These are phyloP conservation scores for Trifolium fragiferum DNA, from an alignment of 306 rosid species.

Conservation along the genomic window DNA sequence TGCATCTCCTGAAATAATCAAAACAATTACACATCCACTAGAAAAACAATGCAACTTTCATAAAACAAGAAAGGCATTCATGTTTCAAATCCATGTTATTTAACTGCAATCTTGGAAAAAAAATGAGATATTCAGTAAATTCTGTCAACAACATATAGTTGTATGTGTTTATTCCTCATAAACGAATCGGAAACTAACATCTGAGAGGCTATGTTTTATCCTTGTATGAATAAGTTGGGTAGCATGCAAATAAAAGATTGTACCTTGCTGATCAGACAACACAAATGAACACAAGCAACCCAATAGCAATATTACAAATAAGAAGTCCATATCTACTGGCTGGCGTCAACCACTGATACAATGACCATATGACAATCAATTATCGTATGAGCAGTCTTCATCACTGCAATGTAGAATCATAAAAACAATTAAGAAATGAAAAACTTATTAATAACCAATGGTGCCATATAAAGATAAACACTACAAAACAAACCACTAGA, in stretches of 20 bases:
- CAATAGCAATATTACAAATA: slow-evolving; percentile 53
- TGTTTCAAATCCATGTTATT: slow-evolving; percentile 15
- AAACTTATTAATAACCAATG: slow-evolving; percentile 6
- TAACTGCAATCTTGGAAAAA: slow-evolving; percentile 26
- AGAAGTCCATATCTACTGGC: slow-evolving; percentile 64
- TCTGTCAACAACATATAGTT: background rate
- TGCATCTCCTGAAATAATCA: slow-evolving; percentile 78
- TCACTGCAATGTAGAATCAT: slow-evolving; percentile 58
- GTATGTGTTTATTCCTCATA: slow-evolving; percentile 6
- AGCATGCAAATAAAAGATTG: background rate
- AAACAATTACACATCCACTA: slow-evolving; percentile 35
- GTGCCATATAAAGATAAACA: slow-evolving; percentile 38
- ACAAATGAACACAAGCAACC: slow-evolving; percentile 67
- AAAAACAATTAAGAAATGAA: slow-evolving; percentile 35
- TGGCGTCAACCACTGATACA: slow-evolving; percentile 43
- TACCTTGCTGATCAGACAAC: slow-evolving; percentile 83
- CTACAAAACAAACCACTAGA: background rate
- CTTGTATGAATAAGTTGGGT: background rate
- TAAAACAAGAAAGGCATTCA: slow-evolving; percentile 14
- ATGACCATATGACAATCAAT: slow-evolving; percentile 42
- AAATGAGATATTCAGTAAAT: slow-evolving; percentile 1
- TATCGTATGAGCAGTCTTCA: slow-evolving; percentile 38
- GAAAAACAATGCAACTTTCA: slow-evolving; percentile 31
- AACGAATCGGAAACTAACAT: background rate
- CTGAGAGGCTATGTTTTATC: slow-evolving; percentile 8